Conservation (phyloP, 192 early-diverging fungal genomes). For the Thoreauomyces humboldtii region DNA sequence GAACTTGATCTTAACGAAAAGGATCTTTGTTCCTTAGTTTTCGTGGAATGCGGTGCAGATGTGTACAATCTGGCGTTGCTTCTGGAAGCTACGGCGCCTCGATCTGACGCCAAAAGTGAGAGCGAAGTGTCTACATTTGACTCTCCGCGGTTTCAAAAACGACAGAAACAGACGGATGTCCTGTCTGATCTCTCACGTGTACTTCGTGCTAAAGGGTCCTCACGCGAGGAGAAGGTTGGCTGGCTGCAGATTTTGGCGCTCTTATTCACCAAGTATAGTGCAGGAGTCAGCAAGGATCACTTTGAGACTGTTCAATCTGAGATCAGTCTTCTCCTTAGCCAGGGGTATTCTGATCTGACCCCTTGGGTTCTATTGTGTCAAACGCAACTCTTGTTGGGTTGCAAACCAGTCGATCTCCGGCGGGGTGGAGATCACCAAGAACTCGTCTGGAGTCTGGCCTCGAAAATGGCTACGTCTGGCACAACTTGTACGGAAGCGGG, state of each 20-base stretch:
- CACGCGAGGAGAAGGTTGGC: slow-evolving; percentile 6
- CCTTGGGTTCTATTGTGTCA: slow-evolving; percentile 14
- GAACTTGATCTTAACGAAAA: no score
- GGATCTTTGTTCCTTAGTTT: slow-evolving; percentile 1
- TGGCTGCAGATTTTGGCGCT: slow-evolving; percentile 15
- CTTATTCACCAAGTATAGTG: background rate
- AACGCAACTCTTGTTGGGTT: background rate
- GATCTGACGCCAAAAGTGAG: no score
- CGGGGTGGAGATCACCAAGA: background rate
- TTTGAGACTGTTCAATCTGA: background rate
- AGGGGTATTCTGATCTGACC: background rate
- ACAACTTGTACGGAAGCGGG: background rate
- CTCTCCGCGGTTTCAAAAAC: slow-evolving; percentile 4
- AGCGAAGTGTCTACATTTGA: no score
- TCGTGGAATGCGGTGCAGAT: slow-evolving; percentile 12
- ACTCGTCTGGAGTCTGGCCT: background rate
- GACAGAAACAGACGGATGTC: background rate
- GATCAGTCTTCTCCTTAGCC: background rate
- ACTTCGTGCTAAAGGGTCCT: background rate
- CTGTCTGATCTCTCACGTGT: slow-evolving; percentile 7
- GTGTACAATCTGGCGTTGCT: no score
- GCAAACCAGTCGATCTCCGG: background rate
- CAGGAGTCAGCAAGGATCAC: background rate
- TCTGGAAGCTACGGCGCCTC: no score
- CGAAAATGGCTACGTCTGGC: no score